Percentiles rank a stretch among this genome's conserved stretches.
These are phyloP conservation scores for Mycena latifolia DNA, from an alignment of 768 basidiomycete species.

Conservation along the genomic window DNA sequence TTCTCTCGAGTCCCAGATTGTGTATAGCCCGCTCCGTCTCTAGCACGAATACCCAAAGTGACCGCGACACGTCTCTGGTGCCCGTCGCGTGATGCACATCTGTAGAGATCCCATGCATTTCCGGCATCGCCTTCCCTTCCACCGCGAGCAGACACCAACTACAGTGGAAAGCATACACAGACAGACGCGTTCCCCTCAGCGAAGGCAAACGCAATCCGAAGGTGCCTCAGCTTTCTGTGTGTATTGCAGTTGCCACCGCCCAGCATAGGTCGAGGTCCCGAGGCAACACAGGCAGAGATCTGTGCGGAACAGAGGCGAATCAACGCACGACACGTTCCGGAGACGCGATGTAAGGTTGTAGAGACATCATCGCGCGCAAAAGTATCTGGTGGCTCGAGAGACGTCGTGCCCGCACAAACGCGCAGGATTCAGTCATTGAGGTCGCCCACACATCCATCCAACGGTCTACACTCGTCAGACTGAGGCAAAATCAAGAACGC, in stretches of 20 bases:
- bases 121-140: slow-evolving; percentile 37
- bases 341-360: slow-evolving; percentile 35
- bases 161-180: slow-evolving; percentile 31
- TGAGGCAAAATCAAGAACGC: slow-evolving; percentile 9
- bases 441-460: slow-evolving; percentile 16
- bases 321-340: slow-evolving; percentile 29
- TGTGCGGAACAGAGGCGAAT: slow-evolving; percentile 21
- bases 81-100: slow-evolving; percentile 21
- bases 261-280: slow-evolving; percentile 34
- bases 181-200: slow-evolving; percentile 12
- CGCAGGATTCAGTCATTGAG: slow-evolving; percentile 31
- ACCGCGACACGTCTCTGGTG: slow-evolving; percentile 36
- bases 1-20: slow-evolving; percentile 18
- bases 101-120: slow-evolving; percentile 31
- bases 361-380: slow-evolving; percentile 33
- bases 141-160: slow-evolving; percentile 13
- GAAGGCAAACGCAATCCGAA: slow-evolving; percentile 23
- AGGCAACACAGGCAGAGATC: slow-evolving; percentile 36
- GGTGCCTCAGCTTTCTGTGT: slow-evolving; percentile 33
- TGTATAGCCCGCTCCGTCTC: slow-evolving; percentile 21
- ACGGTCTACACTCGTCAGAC: slow-evolving; percentile 24
- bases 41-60: slow-evolving; percentile 30
- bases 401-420: slow-evolving; percentile 27
- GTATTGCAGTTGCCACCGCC: slow-evolving; percentile 14
- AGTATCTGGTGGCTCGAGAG: slow-evolving; percentile 19